phyloP scores from a whole-genome alignment of 306 rosid genomes.

The Acacia acuminata region DNA sequence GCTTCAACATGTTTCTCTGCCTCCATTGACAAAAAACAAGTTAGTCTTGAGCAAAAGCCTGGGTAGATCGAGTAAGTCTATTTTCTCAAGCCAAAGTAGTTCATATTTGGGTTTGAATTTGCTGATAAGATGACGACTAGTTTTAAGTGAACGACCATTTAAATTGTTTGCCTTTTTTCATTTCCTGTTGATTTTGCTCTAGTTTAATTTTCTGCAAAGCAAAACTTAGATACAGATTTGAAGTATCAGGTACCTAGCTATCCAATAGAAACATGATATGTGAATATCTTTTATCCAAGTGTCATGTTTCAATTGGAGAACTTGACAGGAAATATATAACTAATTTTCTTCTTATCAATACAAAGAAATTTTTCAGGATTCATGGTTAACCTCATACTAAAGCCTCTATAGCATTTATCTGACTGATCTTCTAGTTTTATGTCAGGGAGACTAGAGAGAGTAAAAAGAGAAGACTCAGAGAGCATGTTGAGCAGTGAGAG shows the following conservation, averaged over 20 bases:
- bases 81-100: constrained; percentile 17
- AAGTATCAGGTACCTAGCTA: neutral
- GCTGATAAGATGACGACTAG: neutral
- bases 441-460: constrained; percentile 41
- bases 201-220: neutral
- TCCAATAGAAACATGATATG: neutral
- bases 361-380: constrained; percentile 11
- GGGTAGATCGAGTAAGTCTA: constrained; percentile 54
- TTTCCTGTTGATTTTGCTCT: constrained; percentile 23
- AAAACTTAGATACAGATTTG: neutral
- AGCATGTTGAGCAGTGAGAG: constrained; percentile 49
- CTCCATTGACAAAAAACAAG: constrained; percentile 30
- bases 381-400: neutral
- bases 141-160: neutral
- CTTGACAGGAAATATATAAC: neutral
- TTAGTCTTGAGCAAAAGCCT: constrained; percentile 34
- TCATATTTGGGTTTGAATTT: neutral
- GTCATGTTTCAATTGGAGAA: neutral
- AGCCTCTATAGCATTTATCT: constrained; percentile 36
- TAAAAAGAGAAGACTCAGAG: constrained; percentile 62
- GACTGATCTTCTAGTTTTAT: constrained; percentile 33
- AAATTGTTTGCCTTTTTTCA: neutral
- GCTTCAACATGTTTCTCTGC: constrained; percentile 34
- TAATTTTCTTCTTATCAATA: neutral
- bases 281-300: neutral